Evolutionary conservation across 352 stramenopile genomes (phyloP), one percentile per base, ranked within the genome.

Genomic region (Stramenopiles sp.): DNA sequence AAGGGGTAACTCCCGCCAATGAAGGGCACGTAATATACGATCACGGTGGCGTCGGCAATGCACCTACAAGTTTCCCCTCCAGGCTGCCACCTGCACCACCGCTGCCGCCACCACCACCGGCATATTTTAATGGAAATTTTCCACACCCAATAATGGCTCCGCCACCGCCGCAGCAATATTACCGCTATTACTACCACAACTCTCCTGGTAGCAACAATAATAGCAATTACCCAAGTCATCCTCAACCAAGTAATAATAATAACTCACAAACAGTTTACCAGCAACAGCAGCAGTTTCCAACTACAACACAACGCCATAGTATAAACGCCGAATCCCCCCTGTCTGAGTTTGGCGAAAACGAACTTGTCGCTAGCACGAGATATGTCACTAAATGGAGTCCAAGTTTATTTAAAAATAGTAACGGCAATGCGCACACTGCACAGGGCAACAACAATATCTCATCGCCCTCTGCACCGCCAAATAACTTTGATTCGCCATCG

Each of bases 331-430:
- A 55, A 14, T 55, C 39, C 4, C 39, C 39, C 14, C 4, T 55
- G 14, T 55, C 39, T 55, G 39, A 55, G 39, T 55, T 14, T 78
- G 71, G 71, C 14, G 71, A 78, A 33, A 31, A 78, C 8, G 71
- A 78, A 78, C 71, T 78, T 33, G 31, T 14, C 4, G 71, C 71
- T 33, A 31, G 31, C 8, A 33, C 71, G 14, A 31, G 71, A 33
- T 78, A 78, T 33, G 71, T 78, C 22, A 78, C 4, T 78, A 78
- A 78, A 78, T 78, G 71, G 71, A 78, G 71, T 33, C 71, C 71
- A 33, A 33, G 71, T 14, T 31, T 78, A 33, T 78, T 78, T 78
- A 33, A 31, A 4, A 31, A 4, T 33, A 33, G 71, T 55, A 55
- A 14, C 4, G 4, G 4, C 39, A 55, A 14, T 55, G 39, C 4